Evolutionary conservation across 345 rosid species (phyloP).

Genomic region (Gynandropsis gynandra): DNA sequence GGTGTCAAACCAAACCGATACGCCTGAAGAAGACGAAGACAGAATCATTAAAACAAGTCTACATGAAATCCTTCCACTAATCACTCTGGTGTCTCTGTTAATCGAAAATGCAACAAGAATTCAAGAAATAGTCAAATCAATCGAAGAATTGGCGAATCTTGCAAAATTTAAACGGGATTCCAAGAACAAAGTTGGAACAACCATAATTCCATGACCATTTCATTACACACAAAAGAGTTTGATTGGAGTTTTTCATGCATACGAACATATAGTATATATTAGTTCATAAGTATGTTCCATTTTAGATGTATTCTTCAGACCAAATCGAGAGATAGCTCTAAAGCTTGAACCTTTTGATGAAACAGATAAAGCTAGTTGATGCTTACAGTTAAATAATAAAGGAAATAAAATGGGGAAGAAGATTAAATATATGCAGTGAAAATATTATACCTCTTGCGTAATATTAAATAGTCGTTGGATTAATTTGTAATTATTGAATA

Average conservation of each 20-base stretch:
- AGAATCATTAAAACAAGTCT: conserved; percentile 24
- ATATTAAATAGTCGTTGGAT: too few species aligned
- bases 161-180: conserved; percentile 48
- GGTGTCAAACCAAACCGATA: conserved; percentile 28
- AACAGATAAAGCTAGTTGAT: conserved; percentile 7
- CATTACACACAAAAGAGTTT: conserved; percentile 14
- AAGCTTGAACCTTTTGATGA: conserved; percentile 14
- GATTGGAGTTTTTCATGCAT: conserved; percentile 23
- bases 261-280: conserved; percentile 12
- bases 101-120: conserved; percentile 49
- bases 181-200: conserved; percentile 24
- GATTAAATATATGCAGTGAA: too few species aligned
- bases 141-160: conserved; percentile 39
- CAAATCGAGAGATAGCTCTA: conserved; percentile 7
- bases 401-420: too few species aligned
- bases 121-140: conserved; percentile 38
- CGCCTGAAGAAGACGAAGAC: conserved; percentile 22
- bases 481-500: too few species aligned
- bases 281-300: conserved; percentile 1
- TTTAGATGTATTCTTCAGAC: conserved; percentile 18
- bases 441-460: too few species aligned
- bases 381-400: conserved; percentile 9
- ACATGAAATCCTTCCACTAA: conserved; percentile 49
- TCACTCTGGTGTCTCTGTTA: conserved; percentile 49
- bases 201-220: conserved; percentile 18